Conservation (phyloP, 305 asterid genomes). For the Fraxinus angustifolia region DNA sequence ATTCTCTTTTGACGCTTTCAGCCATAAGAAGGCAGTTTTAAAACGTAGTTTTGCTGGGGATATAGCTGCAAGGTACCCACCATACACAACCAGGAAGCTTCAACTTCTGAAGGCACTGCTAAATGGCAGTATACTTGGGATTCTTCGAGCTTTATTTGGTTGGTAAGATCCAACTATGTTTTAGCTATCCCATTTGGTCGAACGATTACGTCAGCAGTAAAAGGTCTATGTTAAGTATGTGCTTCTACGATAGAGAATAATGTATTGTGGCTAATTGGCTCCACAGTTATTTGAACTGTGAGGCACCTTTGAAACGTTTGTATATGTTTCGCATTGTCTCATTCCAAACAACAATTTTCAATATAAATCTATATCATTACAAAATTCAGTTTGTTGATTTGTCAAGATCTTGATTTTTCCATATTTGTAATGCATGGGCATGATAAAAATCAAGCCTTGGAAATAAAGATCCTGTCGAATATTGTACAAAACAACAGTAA, state of each 20-base stretch:
- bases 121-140: constrained; percentile 40
- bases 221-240: neutral
- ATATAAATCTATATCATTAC: too few species aligned
- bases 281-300: neutral
- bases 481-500: neutral
- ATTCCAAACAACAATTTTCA: neutral
- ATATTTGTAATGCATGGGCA: neutral
- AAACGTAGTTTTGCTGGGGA: constrained; percentile 54
- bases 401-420: neutral
- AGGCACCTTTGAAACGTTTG: neutral
- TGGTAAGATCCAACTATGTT: constrained; percentile 28
- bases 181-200: neutral
- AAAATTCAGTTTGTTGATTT: neutral
- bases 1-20: constrained; percentile 65
- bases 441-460: neutral
- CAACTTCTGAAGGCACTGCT: constrained; percentile 47
- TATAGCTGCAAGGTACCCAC: constrained; percentile 61
- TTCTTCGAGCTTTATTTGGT: constrained; percentile 49
- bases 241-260: neutral
- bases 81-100: constrained; percentile 51
- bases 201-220: neutral
- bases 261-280: neutral
- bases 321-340: neutral
- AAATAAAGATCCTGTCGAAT: neutral
- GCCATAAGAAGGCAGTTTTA: constrained; percentile 71